These are phyloP conservation scores for Fagopyrum tataricum DNA, from an alignment of 148 eudicot species.

Conservation along the genomic window DNA sequence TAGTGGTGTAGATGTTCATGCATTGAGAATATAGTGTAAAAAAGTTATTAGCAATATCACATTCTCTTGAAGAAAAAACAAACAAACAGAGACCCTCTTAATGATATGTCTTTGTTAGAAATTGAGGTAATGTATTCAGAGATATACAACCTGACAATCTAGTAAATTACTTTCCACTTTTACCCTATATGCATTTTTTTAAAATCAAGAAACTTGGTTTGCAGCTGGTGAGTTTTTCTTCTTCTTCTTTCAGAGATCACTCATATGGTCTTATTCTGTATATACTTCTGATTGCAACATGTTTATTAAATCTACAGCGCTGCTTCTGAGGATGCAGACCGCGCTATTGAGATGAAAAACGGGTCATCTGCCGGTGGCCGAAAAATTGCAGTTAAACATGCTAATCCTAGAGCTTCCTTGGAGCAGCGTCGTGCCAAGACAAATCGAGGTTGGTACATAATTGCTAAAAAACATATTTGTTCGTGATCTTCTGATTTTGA, in stretches of 20 bases:
- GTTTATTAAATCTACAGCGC: slow-evolving; percentile 40
- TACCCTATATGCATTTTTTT: not conserved
- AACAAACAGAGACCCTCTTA: not conserved
- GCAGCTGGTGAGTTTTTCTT: not conserved
- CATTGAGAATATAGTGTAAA: not conserved
- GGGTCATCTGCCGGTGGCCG: slow-evolving; percentile 75
- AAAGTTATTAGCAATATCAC: no score
- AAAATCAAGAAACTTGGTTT: not conserved
- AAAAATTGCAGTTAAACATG: slow-evolving; percentile 69
- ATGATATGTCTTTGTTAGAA: not conserved
- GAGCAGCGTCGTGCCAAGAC: slow-evolving; percentile 70
- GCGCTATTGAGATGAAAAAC: slow-evolving; percentile 84
- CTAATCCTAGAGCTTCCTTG: slow-evolving; percentile 70
- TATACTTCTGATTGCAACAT: not conserved
- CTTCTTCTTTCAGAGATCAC: not conserved
- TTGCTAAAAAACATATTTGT: not conserved
- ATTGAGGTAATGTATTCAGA: not conserved
- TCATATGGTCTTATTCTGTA: not conserved
- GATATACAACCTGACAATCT: not conserved
- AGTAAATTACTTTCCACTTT: not conserved
- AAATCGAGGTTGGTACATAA: slow-evolving; percentile 42
- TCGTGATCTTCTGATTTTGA: not conserved
- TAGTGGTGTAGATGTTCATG: not conserved
- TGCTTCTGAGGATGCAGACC: slow-evolving; percentile 74
- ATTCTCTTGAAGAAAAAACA: not conserved